phyloP scores from a whole-genome alignment of 2,329 filamentous ascomycete species.

The Aureobasidium namibiae region DNA sequence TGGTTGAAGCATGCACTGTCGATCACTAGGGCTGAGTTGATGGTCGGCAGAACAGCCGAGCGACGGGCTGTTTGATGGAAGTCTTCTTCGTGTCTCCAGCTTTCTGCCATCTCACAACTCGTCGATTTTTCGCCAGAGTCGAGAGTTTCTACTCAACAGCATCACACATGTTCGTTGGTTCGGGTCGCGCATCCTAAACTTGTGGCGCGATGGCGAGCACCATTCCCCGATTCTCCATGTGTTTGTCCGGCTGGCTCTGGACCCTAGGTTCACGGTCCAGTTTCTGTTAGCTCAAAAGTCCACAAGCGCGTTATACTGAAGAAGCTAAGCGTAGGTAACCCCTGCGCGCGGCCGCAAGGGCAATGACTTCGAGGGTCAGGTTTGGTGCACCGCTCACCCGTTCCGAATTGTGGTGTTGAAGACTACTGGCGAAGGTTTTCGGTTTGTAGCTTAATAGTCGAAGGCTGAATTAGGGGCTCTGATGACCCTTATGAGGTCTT shows the following conservation, averaged over 20 bases:
- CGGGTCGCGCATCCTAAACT: neutral
- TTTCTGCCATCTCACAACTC: neutral
- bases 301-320: neutral
- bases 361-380: neutral
- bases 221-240: neutral
- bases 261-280: neutral
- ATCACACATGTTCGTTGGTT: neutral
- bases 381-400: neutral
- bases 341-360: neutral
- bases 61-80: neutral
- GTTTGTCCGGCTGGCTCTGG: neutral
- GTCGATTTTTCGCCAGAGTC: too few species aligned
- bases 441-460: neutral
- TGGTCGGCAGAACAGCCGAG: neutral
- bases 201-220: too few species aligned
- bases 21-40: neutral
- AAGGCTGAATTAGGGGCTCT: neutral
- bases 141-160: neutral
- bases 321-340: neutral
- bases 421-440: neutral
- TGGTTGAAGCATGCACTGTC: neutral
- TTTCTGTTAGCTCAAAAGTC: neutral
- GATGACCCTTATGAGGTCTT: neutral
- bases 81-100: neutral
- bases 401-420: neutral